These are phyloP conservation scores for Cyclotella cryptica DNA, from an alignment of 108 stramenopile species.

Conservation along the genomic window DNA sequence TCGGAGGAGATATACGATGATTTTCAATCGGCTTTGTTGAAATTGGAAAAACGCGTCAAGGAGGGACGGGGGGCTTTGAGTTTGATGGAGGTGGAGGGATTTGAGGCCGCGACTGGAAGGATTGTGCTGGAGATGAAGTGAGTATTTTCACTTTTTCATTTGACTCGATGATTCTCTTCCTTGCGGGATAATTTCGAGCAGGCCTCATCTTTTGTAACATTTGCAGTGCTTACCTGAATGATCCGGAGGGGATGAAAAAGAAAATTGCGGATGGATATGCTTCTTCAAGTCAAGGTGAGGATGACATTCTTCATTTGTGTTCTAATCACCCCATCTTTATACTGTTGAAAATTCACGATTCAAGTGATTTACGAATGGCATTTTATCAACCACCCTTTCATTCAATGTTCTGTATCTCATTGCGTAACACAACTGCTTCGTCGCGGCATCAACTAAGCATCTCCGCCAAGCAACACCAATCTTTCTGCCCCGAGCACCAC, in stretches of 20 bases:
- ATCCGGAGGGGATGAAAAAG: conserved; percentile 32
- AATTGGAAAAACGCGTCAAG: conserved; percentile 70
- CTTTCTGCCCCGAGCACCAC: neutral
- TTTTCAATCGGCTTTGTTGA: conserved; percentile 62
- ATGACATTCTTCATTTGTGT: neutral
- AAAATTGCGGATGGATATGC: conserved; percentile 24
- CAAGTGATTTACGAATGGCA: neutral
- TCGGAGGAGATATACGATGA: conserved; percentile 64
- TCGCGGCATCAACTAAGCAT: neutral
- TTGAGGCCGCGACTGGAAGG: conserved; percentile 44
- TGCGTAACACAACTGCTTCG: neutral
- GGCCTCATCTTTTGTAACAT: neutral
- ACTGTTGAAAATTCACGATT: too few species aligned
- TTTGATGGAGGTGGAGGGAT: conserved; percentile 56
- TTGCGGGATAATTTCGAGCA: too few species aligned
- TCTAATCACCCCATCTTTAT: neutral
- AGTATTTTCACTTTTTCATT: neutral
- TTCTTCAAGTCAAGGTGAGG: neutral
- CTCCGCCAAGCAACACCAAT: neutral
- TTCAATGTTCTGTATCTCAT: neutral
- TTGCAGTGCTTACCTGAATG: conserved; percentile 40
- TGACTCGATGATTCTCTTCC: too few species aligned
- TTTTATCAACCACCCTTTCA: neutral
- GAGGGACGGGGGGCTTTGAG: conserved; percentile 62
- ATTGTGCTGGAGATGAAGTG: conserved; percentile 72